Evolutionary conservation across 768 basidiomycete genomes (phyloP).

Genomic region (Trametes gibbosa): DNA sequence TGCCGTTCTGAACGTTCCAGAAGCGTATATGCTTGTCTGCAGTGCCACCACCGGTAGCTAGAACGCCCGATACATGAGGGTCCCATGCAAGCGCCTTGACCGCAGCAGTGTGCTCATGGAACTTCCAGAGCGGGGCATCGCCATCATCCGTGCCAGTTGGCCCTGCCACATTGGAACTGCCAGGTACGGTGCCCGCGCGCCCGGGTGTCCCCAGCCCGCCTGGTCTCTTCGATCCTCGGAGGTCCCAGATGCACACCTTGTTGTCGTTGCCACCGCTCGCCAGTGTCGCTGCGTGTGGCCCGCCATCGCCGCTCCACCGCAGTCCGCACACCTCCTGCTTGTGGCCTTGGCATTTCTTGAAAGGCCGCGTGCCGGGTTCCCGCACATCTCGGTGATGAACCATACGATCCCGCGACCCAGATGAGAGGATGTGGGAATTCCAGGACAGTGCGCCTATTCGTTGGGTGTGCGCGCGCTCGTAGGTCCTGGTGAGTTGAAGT

Average conservation of each 20-base stretch:
- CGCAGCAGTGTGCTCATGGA: conserved; percentile 94
- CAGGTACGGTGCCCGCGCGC: conserved; percentile 16
- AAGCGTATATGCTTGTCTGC: conserved; percentile 98
- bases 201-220: conserved; percentile 26
- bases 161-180: conserved; percentile 26
- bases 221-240: conserved; percentile 60
- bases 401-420: conserved; percentile 87
- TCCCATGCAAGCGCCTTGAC: conserved; percentile 99
- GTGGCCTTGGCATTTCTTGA: conserved; percentile 70
- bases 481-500: conserved; percentile 73
- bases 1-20: conserved; percentile 91
- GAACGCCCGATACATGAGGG: conserved; percentile 85
- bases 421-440: conserved; percentile 85
- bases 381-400: conserved; percentile 94
- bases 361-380: conserved; percentile 59
- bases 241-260: conserved; percentile 97
- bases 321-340: conserved; percentile 95
- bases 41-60: conserved; percentile 97
- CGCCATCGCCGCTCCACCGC: conserved; percentile 74
- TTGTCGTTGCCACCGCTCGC: conserved; percentile 99
- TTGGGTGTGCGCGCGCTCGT: conserved; percentile 79
- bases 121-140: conserved; percentile 80
- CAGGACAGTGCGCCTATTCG: conserved; percentile 94
- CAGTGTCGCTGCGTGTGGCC: conserved; percentile 51
- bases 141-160: conserved; percentile 25